Conservation (phyloP, 179 eudicot species). For the Nepenthes alata region DNA sequence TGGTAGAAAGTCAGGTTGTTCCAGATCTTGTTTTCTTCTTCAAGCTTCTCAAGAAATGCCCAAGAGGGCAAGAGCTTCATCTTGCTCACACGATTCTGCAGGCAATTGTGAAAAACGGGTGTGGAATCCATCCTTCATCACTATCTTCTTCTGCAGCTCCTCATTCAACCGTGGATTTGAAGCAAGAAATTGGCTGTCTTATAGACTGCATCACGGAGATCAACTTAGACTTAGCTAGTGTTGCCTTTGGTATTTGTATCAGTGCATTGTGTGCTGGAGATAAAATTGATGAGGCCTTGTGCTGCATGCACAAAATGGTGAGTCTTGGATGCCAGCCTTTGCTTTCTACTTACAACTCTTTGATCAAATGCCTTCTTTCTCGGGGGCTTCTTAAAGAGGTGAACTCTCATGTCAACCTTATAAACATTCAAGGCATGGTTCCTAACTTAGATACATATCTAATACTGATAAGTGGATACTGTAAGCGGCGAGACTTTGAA, state of each 20-base stretch:
- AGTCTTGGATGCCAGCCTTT: slow-evolving; percentile 21
- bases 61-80: slow-evolving; percentile 22
- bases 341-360: slow-evolving; percentile 34
- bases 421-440: slow-evolving; percentile 22
- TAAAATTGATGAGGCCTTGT: slow-evolving; percentile 18
- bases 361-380: slow-evolving; percentile 27
- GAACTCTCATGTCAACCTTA: slow-evolving; percentile 15
- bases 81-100: slow-evolving; percentile 26
- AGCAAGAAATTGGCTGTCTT: slow-evolving; percentile 20
- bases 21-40: slow-evolving; percentile 34
- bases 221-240: slow-evolving; percentile 13
- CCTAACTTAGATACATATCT: slow-evolving; percentile 25
- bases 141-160: not conserved
- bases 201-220: slow-evolving; percentile 18
- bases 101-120: slow-evolving; percentile 25
- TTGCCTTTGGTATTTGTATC: slow-evolving; percentile 27
- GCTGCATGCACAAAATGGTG: slow-evolving; percentile 24
- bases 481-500: slow-evolving; percentile 17
- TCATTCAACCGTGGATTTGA: slow-evolving; percentile 6
- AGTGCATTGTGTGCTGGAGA: slow-evolving; percentile 22
- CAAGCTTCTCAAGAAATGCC: slow-evolving; percentile 21
- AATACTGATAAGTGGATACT: slow-evolving; percentile 19
- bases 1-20: slow-evolving; percentile 23
- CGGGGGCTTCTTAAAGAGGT: slow-evolving; percentile 19
- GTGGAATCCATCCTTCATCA: slow-evolving; percentile 19